A percentile compares a stretch with the other conserved stretches of the same genome.
phyloP scores from a whole-genome alignment of 2,329 filamentous ascomycete species.

The Talaromyces sp. region DNA sequence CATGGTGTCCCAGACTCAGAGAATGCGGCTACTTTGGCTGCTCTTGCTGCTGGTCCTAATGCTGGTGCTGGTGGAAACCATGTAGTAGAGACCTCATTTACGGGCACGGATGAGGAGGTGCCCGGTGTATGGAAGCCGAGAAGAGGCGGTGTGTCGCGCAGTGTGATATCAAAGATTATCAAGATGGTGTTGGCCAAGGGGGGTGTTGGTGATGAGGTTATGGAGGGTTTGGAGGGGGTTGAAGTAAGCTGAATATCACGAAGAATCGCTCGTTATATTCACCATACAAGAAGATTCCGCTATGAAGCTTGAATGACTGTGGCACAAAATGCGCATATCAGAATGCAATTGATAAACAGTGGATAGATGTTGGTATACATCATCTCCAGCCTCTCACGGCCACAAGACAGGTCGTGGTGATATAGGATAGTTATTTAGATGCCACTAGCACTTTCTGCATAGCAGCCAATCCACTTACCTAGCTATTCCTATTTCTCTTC shows the following conservation, averaged over 20 bases:
- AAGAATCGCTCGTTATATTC: not conserved
- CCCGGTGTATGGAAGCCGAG: conserved; percentile 80
- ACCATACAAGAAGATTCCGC: not conserved
- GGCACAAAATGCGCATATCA: not conserved
- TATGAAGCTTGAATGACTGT: not conserved
- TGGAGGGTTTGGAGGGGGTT: conserved; percentile 69
- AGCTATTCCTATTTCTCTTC: not conserved
- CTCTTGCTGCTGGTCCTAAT: conserved; percentile 36
- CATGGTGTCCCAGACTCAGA: conserved; percentile 65
- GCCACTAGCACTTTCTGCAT: not conserved
- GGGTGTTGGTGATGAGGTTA: conserved; percentile 80
- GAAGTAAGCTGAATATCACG: conserved; percentile 55
- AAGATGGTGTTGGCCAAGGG: conserved; percentile 71
- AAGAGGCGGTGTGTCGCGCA: conserved; percentile 75
- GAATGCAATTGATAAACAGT: not conserved
- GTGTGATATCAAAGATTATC: conserved; percentile 69
- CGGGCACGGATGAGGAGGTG: conserved; percentile 55
- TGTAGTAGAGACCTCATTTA: conserved; percentile 43
- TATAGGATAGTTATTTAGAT: not conserved
- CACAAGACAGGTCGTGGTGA: not conserved
- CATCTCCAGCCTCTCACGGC: not conserved
- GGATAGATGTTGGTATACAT: not conserved
- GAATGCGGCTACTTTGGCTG: conserved; percentile 53
- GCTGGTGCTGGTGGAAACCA: conserved; percentile 41
- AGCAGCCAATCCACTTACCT: not conserved